Percentiles rank a stretch among this genome's conserved stretches.
Evolutionary conservation across 2,329 filamentous ascomycete species (phyloP).

Genomic region (Myotisia sp.): DNA sequence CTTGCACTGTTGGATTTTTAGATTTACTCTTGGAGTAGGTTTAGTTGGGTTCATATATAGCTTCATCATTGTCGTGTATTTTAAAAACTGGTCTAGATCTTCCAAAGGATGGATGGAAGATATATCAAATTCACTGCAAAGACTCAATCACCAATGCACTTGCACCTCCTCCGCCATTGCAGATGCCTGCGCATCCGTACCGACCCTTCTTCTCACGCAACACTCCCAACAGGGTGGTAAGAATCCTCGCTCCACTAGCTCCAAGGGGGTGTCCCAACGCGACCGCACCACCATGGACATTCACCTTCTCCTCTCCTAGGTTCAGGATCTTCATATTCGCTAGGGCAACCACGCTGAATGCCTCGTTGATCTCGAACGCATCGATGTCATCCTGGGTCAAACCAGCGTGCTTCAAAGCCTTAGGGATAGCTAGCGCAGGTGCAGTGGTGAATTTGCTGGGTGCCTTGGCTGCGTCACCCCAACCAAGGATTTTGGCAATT

Average conservation of each 20-base stretch:
- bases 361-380: conserved; percentile 98
- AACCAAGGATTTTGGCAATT: conserved; percentile 90
- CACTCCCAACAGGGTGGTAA: conserved; percentile 78
- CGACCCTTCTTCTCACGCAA: conserved; percentile 82
- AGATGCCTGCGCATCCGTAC: conserved; percentile 88
- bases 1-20: not conserved
- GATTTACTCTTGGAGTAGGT: too few relatives aligned
- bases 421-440: conserved; percentile 85
- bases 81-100: not conserved
- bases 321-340: conserved; percentile 89
- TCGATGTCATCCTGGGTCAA: conserved; percentile 65
- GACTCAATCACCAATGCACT: conserved; percentile 82
- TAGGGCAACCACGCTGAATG: conserved; percentile 89
- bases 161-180: conserved; percentile 93
- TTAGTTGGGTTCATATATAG: too few relatives aligned
- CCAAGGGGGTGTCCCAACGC: conserved; percentile 92
- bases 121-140: conserved; percentile 25
- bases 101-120: too few relatives aligned
- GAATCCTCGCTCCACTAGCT: conserved; percentile 82
- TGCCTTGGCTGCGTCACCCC: conserved; percentile 84
- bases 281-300: conserved; percentile 87
- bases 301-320: conserved; percentile 72
- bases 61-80: too few relatives aligned
- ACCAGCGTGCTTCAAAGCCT: conserved; percentile 89
- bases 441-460: conserved; percentile 94